phyloP scores from a whole-genome alignment of 2,329 filamentous ascomycete species.

The Ilyonectria sp. region DNA sequence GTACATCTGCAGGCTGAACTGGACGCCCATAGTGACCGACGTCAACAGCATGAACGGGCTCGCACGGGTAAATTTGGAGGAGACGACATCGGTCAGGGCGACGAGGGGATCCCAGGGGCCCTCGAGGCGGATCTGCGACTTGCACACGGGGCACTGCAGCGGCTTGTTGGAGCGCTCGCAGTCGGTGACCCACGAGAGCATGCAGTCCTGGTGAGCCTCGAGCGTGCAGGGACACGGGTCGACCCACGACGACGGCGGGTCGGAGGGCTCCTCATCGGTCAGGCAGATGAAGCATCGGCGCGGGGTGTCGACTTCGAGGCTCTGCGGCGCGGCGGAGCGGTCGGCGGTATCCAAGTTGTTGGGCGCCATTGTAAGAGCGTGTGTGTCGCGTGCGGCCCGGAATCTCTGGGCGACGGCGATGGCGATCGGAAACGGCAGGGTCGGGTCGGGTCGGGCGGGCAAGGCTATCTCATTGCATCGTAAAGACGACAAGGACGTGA shows the following conservation, averaged over 20 bases:
- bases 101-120: constrained; percentile 83
- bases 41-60: constrained; percentile 77
- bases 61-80: constrained; percentile 67
- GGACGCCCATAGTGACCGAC: constrained; percentile 65
- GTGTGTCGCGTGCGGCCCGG: constrained; percentile 22
- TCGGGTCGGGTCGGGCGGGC: constrained; percentile 8
- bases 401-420: constrained; percentile 3
- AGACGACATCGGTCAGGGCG: constrained; percentile 72
- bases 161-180: constrained; percentile 78
- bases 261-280: constrained; percentile 66
- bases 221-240: constrained; percentile 93
- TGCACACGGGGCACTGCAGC: constrained; percentile 91
- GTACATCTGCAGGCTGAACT: constrained; percentile 69
- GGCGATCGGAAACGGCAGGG: constrained; percentile 31
- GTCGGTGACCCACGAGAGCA: constrained; percentile 95
- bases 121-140: constrained; percentile 82
- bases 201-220: constrained; percentile 89
- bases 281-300: constrained; percentile 76
- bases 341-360: constrained; percentile 4
- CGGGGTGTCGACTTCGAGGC: constrained; percentile 37
- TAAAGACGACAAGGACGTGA: background rate
- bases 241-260: constrained; percentile 76
- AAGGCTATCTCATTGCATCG: constrained; percentile 25
- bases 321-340: constrained; percentile 3
- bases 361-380: constrained; percentile 4